phyloP scores from a whole-genome alignment of 176 grass and related monocot species.

The Raddia distichophylla region DNA sequence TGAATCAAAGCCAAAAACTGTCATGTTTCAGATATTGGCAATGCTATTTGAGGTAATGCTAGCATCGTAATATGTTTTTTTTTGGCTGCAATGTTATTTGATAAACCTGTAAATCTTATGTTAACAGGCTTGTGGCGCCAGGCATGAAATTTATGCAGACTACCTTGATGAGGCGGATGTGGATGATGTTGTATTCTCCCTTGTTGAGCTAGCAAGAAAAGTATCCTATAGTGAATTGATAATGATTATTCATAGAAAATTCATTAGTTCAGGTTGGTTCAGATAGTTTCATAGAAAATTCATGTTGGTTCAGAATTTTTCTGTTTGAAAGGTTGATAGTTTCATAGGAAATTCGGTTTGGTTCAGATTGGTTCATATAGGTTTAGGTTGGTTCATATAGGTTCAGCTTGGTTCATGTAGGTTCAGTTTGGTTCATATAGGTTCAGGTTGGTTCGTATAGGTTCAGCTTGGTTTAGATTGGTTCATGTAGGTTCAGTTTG shows the following conservation, averaged over 20 bases:
- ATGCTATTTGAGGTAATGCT: conserved; percentile 91
- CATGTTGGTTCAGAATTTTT: no score
- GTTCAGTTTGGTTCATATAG: no score
- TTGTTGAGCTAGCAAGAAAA: conserved; percentile 78
- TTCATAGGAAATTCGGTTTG: no score
- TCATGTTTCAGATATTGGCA: conserved; percentile 78
- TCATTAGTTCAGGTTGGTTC: no score
- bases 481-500: no score
- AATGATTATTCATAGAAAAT: conserved; percentile 13
- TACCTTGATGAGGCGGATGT: conserved; percentile 74
- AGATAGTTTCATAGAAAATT: no score
- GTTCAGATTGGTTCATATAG: no score
- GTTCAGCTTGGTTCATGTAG: no score
- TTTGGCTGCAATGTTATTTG: conserved; percentile 29
- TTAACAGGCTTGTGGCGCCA: conserved; percentile 86
- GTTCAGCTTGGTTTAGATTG: no score
- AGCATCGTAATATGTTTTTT: conserved; percentile 8
- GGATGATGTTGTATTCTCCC: conserved; percentile 76
- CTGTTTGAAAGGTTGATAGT: no score
- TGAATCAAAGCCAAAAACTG: conserved; percentile 65
- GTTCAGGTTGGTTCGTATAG: no score
- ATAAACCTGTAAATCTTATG: conserved; percentile 36
- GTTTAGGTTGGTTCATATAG: no score
- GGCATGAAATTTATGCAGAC: conserved; percentile 68
- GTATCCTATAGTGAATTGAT: conserved; percentile 53